Evolutionary conservation across 1,284 basidiomycete species (phyloP).

Genomic region (Sutorius eximius): DNA sequence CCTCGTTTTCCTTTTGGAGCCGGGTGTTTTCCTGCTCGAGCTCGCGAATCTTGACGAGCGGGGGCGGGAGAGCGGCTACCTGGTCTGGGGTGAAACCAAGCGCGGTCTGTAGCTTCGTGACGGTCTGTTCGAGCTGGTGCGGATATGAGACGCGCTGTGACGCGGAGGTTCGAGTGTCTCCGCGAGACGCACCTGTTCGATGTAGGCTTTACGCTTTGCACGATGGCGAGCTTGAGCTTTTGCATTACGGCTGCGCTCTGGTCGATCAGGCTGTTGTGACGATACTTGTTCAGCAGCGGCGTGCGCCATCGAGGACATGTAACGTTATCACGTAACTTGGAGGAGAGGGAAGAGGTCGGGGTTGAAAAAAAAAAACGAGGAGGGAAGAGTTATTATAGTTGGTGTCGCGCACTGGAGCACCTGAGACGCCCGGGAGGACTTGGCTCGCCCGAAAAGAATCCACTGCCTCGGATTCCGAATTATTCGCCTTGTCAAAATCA

Average conservation of each 20-base stretch:
- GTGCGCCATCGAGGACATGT: conserved; percentile 44
- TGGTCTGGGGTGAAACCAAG: conserved; percentile 70
- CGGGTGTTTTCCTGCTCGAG: conserved; percentile 72
- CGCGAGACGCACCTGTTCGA: conserved; percentile 65
- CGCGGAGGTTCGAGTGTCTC: conserved; percentile 5
- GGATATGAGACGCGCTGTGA: conserved; percentile 11
- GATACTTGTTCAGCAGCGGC: conserved; percentile 40
- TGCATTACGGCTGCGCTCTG: conserved; percentile 81
- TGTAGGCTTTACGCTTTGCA: conserved; percentile 91
- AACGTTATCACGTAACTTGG: conserved; percentile 40
- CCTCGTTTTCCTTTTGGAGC: conserved; percentile 67
- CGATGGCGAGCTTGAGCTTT: conserved; percentile 89
- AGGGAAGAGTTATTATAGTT: conserved; percentile 38
- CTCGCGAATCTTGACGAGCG: conserved; percentile 68
- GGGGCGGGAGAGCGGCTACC: conserved; percentile 65
- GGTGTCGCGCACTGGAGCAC: conserved; percentile 10
- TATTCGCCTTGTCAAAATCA: conserved; percentile 53
- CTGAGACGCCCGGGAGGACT: conserved; percentile 26
- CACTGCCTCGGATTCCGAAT: conserved; percentile 45
- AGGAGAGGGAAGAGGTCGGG: conserved; percentile 34
- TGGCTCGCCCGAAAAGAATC: conserved; percentile 27
- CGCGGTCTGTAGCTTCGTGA: conserved; percentile 73
- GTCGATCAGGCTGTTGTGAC: conserved; percentile 43
- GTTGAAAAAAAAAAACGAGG: conserved; percentile 32
- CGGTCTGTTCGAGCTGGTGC: conserved; percentile 72